Evolutionary conservation across 495 filamentous ascomycete species (phyloP), one percentile per base, ranked within the genome.

Genomic region (Chaetomium fimeti): DNA sequence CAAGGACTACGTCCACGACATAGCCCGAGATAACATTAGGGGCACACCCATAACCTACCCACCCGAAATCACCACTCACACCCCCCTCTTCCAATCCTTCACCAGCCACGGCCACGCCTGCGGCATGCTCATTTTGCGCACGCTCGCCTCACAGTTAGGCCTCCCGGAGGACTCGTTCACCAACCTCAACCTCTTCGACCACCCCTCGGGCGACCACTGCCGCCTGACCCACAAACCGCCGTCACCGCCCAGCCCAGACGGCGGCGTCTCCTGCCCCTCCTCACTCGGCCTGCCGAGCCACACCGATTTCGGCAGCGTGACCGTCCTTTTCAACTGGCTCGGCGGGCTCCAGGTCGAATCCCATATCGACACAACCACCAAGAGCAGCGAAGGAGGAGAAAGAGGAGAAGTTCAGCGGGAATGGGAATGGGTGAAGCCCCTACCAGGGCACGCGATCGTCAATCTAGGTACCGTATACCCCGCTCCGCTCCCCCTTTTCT

Each of bases 301-400:
- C 29, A 74, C 73, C 11, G 73, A 77, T 62, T 77, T 75, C 29
- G 72, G 75, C 57, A 82, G 77, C 24, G 73, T 87, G 28, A 87
- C 84, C 3, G 68, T 88, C 11, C 76, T 88, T 12, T 84, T 87
- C 75, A 87, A 86, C 71, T 79, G 83, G 54, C 77, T 87, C 3
- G 84, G 84, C 22, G 84, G 86, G 0, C 76, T 87, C 9, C 85
- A 88, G 61, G 81, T 87, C 18, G 67, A 70, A 45, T 52, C 69
- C 40, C 40, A 43, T 18, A 18, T 15, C 13, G 13, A 8, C 62
- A 24, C 9, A 25, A 16, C 12, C 28, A 77, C 8, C 5, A 9
- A 36, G 6, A 11, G 32, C 8, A 36, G 32, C 1, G 32, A 11
- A 36, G 32, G 32, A 36, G 32, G 8, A 36, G 32, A 9, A 36